Base-by-base conservation (phyloP, 768 basidiomycete genomes). In the Wakefieldia striispora region DNA sequence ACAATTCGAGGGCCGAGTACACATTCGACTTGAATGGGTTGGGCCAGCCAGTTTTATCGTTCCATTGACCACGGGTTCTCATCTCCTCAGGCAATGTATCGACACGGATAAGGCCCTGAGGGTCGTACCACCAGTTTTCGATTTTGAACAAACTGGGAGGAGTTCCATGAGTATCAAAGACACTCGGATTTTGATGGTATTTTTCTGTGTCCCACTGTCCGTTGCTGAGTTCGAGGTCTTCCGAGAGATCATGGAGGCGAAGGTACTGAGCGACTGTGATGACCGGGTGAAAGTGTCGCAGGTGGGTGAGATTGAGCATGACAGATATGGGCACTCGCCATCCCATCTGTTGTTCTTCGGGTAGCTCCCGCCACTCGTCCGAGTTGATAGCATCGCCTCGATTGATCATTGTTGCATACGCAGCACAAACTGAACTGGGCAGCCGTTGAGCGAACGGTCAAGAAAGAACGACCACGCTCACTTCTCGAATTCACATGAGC, bases 361-460 rank as follows among this genome's bases (percentile, higher is more conserved):
- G 72, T 6, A 71, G 53, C 6, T 66, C 51, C 4, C 70, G 62
- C 75, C 76, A 78, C 49, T 76, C 73, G 31, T 70, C 64, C 39
- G 63, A 72, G 24, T 69, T 62, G 50, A 75, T 59, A 10, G 68
- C 75, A 41, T 77, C 74, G 7, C 71, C 69, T 40, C 76, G 68
- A 56, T 77, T 76, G 27, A 78, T 63, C 72, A 75, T 77, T 29
- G 64, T 59, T 0, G 69, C 64, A 47, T 71, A 73, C n/a, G 74
- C 65, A 26, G 72, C 67, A 44, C 74, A 75, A 36, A 73, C 63
- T 11, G 54, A 47, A 40, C 71, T 72, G 37, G 43, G 44, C 16
- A 11, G 29, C 14, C 8, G 27, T 34, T 55, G 21, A 56, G 42
- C 17, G 14, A 11, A 36, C n/a, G 37, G 1, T 2, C 16, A 16